These are phyloP conservation scores for Diversispora eburnea DNA, from an alignment of 192 early-diverging fungal species.

Conservation along the genomic window DNA sequence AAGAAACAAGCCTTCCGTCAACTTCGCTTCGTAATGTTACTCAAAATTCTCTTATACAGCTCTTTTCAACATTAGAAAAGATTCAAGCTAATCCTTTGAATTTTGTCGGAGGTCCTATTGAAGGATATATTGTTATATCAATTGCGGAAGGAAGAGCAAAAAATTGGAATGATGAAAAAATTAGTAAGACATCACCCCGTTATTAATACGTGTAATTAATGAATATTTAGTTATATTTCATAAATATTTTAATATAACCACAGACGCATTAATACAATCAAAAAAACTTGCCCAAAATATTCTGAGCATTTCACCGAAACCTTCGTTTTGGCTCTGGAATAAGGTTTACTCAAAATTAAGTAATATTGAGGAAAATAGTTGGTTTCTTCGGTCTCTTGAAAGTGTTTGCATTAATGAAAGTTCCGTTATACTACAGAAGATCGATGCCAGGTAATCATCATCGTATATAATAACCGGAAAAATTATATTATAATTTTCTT, in stretches of 20 bases:
- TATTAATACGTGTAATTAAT: not conserved
- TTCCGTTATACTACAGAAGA: constrained; percentile 41
- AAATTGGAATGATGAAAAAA: constrained; percentile 32
- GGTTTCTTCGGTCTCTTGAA: constrained; percentile 63
- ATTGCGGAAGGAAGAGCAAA: constrained; percentile 45
- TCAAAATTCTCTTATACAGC: constrained; percentile 33
- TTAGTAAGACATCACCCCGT: not conserved
- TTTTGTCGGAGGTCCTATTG: constrained; percentile 56
- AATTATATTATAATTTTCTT: not conserved
- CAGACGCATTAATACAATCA: constrained; percentile 15
- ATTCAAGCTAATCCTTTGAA: constrained; percentile 56
- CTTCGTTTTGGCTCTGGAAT: constrained; percentile 78
- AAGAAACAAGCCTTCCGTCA: constrained; percentile 31
- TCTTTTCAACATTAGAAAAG: constrained; percentile 54
- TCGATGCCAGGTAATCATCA: constrained; percentile 33
- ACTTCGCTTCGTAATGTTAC: constrained; percentile 34
- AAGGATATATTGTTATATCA: constrained; percentile 60
- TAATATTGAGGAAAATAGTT: constrained; percentile 56
- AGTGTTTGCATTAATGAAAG: constrained; percentile 40
- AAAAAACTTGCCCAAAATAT: constrained; percentile 39
- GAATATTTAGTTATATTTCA: not conserved
- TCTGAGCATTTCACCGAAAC: constrained; percentile 47
- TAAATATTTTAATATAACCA: not conserved
- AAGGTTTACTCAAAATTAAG: constrained; percentile 75
- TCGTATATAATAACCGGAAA: not conserved